Evolutionary conservation across 352 stramenopile genomes (phyloP).

Genomic region (Globisporangium parvum): DNA sequence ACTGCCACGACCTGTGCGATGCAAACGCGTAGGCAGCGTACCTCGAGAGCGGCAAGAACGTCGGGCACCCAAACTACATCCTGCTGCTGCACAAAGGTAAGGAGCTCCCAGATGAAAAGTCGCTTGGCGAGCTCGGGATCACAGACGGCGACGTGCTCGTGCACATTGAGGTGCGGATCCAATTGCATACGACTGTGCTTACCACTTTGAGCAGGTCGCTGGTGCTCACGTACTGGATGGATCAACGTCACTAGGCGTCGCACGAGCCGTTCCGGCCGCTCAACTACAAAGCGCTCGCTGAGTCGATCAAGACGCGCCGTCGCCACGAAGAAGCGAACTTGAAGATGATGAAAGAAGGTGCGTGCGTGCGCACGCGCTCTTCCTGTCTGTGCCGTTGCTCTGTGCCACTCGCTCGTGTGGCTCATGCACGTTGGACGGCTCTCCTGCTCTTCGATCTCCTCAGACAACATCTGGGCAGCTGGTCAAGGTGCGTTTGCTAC

Average conservation of each 20-base stretch:
- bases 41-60: conserved; percentile 64
- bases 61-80: conserved; percentile 69
- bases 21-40: conserved; percentile 40
- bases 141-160: conserved; percentile 74
- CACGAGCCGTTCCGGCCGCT: conserved; percentile 85
- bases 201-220: too few relatives aligned
- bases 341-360: conserved; percentile 81
- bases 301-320: conserved; percentile 69
- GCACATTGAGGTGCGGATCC: conserved; percentile 65
- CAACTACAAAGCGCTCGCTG: conserved; percentile 79
- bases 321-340: conserved; percentile 79
- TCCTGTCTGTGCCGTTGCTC: neutral
- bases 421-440: neutral
- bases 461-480: conserved; percentile 85
- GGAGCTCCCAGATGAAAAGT: conserved; percentile 83
- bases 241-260: too few relatives aligned
- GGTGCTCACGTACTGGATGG: too few relatives aligned
- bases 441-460: neutral
- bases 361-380: neutral
- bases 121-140: conserved; percentile 70
- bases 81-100: conserved; percentile 83
- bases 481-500: conserved; percentile 22
- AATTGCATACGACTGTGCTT: neutral
- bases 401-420: neutral
- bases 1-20: neutral